Evolutionary conservation across 441 rosid genomes (phyloP).

Genomic region (Lepidium campestre): DNA sequence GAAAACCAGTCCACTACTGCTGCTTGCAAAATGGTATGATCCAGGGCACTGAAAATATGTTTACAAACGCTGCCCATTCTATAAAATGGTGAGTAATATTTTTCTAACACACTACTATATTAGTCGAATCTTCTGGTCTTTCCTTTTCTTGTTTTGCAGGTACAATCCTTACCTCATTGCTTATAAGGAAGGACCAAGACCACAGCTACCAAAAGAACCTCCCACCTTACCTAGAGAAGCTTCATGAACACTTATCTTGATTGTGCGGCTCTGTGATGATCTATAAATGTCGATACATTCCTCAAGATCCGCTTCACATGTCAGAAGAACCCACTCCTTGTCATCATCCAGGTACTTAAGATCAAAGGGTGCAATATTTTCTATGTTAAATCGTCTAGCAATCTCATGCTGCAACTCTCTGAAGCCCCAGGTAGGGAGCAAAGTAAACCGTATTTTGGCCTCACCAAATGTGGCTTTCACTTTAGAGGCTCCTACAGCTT

Average conservation of each 20-base stretch:
- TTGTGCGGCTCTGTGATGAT: constrained; percentile 42
- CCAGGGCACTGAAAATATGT: constrained; percentile 19
- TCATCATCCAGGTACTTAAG: constrained; percentile 93
- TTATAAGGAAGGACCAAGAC: constrained; percentile 21
- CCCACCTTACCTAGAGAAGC: constrained; percentile 33
- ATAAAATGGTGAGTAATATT: constrained; percentile 17
- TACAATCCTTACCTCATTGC: neutral
- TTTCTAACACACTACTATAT: constrained; percentile 26
- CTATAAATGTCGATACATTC: constrained; percentile 79
- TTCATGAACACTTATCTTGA: constrained; percentile 55
- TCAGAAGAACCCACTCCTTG: constrained; percentile 84
- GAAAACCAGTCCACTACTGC: constrained; percentile 18
- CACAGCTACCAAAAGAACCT: constrained; percentile 34
- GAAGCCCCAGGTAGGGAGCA: constrained; percentile 49
- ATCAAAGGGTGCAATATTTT: constrained; percentile 38
- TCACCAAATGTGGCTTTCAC: constrained; percentile 64
- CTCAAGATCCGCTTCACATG: constrained; percentile 89
- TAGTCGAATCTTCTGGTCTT: constrained; percentile 5
- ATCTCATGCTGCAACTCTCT: constrained; percentile 63
- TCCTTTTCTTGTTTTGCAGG: neutral
- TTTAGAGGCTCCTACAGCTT: constrained; percentile 27
- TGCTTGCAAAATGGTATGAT: constrained; percentile 21
- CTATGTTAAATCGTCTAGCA: constrained; percentile 53
- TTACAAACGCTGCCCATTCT: constrained; percentile 6
- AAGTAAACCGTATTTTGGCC: constrained; percentile 57